phyloP scores from a whole-genome alignment of 1,139 yeast genomes.

The Waltiozyma solani region DNA sequence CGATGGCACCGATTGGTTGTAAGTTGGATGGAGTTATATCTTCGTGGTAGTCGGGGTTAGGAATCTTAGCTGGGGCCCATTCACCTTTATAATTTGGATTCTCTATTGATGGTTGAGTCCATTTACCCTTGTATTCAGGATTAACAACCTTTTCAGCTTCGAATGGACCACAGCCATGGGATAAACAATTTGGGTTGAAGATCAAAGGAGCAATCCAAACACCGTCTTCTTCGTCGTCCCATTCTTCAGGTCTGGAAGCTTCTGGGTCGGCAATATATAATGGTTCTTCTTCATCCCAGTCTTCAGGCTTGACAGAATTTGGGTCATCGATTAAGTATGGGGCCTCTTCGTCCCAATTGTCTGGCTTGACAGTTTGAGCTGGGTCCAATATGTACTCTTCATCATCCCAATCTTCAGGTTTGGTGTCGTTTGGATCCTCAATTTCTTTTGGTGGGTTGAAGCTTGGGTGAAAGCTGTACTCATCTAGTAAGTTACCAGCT shows the following conservation, averaged over 20 bases:
- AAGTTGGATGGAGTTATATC: slow-evolving; percentile 50
- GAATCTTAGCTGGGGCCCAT: slow-evolving; percentile 61
- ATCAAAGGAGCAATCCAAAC: slow-evolving; percentile 66
- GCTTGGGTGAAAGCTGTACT: slow-evolving; percentile 46
- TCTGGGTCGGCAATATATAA: slow-evolving; percentile 55
- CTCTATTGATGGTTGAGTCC: slow-evolving; percentile 55
- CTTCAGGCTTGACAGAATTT: slow-evolving; percentile 53
- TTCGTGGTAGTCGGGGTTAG: slow-evolving; percentile 62
- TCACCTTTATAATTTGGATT: slow-evolving; percentile 76
- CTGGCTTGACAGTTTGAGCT: slow-evolving; percentile 51
- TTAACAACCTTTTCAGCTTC: slow-evolving; percentile 54
- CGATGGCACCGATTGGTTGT: slow-evolving; percentile 68
- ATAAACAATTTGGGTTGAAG: slow-evolving; percentile 61
- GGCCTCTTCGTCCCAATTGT: slow-evolving; percentile 70
- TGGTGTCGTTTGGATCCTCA: slow-evolving; percentile 47
- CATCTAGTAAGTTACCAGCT: slow-evolving; percentile 55
- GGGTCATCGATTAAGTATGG: slow-evolving; percentile 57
- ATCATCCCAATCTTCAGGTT: slow-evolving; percentile 82
- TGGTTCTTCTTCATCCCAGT: slow-evolving; percentile 65
- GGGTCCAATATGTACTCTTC: slow-evolving; percentile 59
- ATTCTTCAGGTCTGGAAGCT: slow-evolving; percentile 55
- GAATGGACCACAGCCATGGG: slow-evolving; percentile 74
- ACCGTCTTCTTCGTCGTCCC: slow-evolving; percentile 89
- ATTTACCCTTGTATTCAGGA: slow-evolving; percentile 65
- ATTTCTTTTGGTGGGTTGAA: slow-evolving; percentile 56